These are phyloP conservation scores for Phytophthora chlamydospora DNA, from an alignment of 352 stramenopile genomes.

Conservation along the genomic window DNA sequence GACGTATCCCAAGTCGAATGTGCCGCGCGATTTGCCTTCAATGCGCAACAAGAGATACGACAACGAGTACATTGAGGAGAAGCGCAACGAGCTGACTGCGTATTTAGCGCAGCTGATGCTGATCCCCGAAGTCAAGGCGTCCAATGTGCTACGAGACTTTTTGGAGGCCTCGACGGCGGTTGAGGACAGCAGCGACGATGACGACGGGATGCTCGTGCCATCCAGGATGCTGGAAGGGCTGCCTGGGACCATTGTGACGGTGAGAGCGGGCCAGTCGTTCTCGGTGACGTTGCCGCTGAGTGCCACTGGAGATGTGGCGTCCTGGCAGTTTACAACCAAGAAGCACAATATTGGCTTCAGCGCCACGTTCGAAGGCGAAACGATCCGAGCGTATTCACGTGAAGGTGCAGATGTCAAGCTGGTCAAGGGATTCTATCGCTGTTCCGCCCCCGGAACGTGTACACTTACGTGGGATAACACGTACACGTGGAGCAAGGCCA, in stretches of 20 bases:
- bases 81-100: conserved; percentile 61
- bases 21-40: conserved; percentile 62
- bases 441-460: conserved; percentile 50
- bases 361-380: conserved; percentile 68
- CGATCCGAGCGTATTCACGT: conserved; percentile 66
- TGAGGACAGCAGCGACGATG: conserved; percentile 62
- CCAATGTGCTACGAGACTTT: conserved; percentile 64
- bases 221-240: conserved; percentile 62
- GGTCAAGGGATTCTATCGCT: conserved; percentile 71
- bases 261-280: conserved; percentile 73
- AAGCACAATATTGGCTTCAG: conserved; percentile 87
- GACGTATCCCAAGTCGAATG: conserved; percentile 74
- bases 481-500: conserved; percentile 83
- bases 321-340: conserved; percentile 80
- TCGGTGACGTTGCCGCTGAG: conserved; percentile 58
- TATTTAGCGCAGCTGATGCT: conserved; percentile 63
- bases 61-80: conserved; percentile 81
- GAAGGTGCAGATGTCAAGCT: conserved; percentile 68
- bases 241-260: conserved; percentile 67
- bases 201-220: conserved; percentile 40
- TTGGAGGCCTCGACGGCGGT: conserved; percentile 54
- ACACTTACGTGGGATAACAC: conserved; percentile 85
- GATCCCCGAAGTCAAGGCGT: conserved; percentile 60
- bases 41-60: conserved; percentile 80
- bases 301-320: conserved; percentile 52